Conservation (phyloP, 2,329 filamentous ascomycete species). For the Hypoxylon sp. region DNA sequence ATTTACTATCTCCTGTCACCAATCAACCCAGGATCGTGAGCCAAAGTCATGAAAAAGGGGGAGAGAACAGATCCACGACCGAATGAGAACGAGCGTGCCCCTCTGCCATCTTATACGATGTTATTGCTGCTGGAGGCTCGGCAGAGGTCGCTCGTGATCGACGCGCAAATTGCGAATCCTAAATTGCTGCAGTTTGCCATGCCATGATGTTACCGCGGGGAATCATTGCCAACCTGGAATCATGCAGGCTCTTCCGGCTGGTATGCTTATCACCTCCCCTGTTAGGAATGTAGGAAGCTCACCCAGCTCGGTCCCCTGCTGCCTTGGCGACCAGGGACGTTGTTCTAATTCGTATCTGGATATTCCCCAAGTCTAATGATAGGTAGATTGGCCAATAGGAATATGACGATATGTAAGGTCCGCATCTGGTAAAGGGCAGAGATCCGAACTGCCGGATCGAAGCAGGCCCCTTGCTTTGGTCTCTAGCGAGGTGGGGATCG, state of each 20-base stretch:
- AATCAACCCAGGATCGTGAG: background rate
- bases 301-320: constrained; percentile 27
- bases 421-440: constrained; percentile 1
- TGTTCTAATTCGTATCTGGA: constrained; percentile 18
- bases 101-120: constrained; percentile 21
- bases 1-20: background rate
- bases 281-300: constrained; percentile 32
- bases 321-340: constrained; percentile 36
- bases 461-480: constrained; percentile 9
- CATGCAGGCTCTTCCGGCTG: constrained; percentile 20
- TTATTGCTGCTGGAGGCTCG: constrained; percentile 13
- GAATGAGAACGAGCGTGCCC: background rate
- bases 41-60: background rate
- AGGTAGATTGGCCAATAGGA: constrained; percentile 19
- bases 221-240: constrained; percentile 27
- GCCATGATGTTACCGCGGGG: constrained; percentile 41
- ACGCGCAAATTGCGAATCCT: constrained; percentile 41
- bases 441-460: constrained; percentile 43
- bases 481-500: background rate
- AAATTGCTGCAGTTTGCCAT: constrained; percentile 20
- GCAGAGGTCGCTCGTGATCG: constrained; percentile 34
- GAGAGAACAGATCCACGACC: constrained; percentile 7
- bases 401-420: constrained; percentile 20
- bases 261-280: constrained; percentile 39
- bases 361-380: constrained; percentile 21